phyloP scores from a whole-genome alignment of 345 rosid species.

The Murraya paniculata region DNA sequence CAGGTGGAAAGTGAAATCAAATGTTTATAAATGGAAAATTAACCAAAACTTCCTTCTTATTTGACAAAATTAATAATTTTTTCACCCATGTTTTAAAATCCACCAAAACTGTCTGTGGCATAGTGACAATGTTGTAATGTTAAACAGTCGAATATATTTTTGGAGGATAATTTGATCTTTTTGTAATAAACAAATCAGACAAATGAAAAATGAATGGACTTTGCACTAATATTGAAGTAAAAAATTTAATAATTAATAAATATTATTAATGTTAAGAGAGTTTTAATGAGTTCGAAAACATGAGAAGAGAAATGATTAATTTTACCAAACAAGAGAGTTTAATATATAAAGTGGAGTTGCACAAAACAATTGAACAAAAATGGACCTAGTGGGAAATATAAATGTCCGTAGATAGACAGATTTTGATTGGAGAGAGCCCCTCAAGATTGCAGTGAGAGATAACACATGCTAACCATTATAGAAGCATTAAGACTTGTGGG shows the following conservation, averaged over 20 bases:
- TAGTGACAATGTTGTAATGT: too few species aligned
- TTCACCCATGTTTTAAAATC: not conserved
- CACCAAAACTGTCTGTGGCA: not conserved
- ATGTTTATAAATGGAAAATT: not conserved
- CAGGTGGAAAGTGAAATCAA: constrained; percentile 33
- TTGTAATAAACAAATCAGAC: too few species aligned
- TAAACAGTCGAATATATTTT: too few species aligned
- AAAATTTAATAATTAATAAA: too few species aligned
- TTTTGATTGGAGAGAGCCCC: constrained; percentile 17
- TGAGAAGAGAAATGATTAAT: not conserved
- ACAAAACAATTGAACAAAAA: not conserved
- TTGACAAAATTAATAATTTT: too few species aligned
- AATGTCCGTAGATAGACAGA: constrained; percentile 21
- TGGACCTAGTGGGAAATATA: constrained; percentile 25
- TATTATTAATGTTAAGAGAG: not conserved
- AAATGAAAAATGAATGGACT: too few species aligned
- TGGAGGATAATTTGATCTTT: too few species aligned
- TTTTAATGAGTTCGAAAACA: too few species aligned
- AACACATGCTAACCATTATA: constrained; percentile 36
- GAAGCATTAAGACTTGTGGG: constrained; percentile 23
- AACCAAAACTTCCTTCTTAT: not conserved
- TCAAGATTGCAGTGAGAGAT: constrained; percentile 14
- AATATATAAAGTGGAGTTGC: constrained; percentile 12
- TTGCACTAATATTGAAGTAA: too few species aligned
- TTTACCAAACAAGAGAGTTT: not conserved